Evolutionary conservation across 176 grass and related monocot species (phyloP), one percentile per base, ranked within the genome.

Genomic region (Cymbopogon citratus): DNA sequence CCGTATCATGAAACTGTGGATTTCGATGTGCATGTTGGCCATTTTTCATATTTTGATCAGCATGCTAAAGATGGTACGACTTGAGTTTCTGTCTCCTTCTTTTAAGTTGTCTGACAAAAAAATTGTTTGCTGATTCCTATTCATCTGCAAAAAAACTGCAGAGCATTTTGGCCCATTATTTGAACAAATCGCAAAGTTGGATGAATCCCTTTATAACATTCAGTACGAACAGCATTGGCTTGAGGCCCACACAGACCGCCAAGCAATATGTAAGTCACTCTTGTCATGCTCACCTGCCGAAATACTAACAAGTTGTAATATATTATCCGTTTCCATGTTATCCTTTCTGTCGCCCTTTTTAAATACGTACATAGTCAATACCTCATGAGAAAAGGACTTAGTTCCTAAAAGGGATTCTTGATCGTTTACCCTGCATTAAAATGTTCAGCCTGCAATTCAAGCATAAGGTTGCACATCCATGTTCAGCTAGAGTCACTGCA

Each of bases 171-270:
- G 71, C 13, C 87, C 92, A 70, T 40, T 99, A 51, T 87, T 95
- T 26, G 96, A 99, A 76, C 96, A 99, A 89, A 99, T 99, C 56
- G 83, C 87, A 0, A 99, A 95, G 77, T 77, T 99, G 66, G 96
- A 93, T 81, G 91, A 95, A 43, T 92, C 93, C 52, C 89, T 99
- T 39, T 99, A 91, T 70, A 99, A 89, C 73, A 93, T 95, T 83
- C 92, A 95, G 77, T 99, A 95, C 33, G 96, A 99, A 84, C 96
- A 99, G 61, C 96, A 99, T 49, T 95, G 96, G 96, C 69, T 93
- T 31, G 87, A 91, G 64, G 92, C 92, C 71, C 96, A 99, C 80
- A 99, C 96, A 3, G 96, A 99, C 61, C 92, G 91, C 18, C 92
- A 99, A 92, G 96, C 96, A 28, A 81, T 99, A 80, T 75, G 92